phyloP scores from a whole-genome alignment of 1,139 yeast genomes.

The Saccharomyces hybrid region DNA sequence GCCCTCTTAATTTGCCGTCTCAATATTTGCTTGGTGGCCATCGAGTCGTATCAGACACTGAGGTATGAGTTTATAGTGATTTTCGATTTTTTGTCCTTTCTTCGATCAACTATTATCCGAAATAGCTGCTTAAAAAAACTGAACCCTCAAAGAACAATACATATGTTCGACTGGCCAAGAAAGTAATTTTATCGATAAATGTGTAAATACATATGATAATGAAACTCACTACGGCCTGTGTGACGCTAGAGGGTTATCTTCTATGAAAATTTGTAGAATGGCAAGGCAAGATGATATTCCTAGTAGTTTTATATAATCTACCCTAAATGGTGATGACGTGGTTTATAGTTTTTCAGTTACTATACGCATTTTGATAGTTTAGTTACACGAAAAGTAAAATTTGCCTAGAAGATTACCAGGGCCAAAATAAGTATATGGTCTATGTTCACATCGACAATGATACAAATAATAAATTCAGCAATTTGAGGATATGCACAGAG shows the following conservation, averaged over 20 bases:
- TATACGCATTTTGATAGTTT: not conserved
- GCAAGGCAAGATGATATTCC: not conserved
- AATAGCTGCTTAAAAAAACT: not conserved
- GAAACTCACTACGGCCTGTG: not conserved
- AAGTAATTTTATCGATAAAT: not conserved
- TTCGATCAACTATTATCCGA: not conserved
- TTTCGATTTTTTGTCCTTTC: not conserved
- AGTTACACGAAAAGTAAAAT: not conserved
- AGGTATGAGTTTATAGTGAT: not conserved
- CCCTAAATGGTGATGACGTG: not conserved
- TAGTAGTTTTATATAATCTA: not conserved
- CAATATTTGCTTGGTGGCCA: not conserved
- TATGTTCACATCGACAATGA: not conserved
- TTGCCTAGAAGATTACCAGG: not conserved
- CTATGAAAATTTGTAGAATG: not conserved
- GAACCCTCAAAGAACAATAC: not conserved
- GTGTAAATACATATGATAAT: not conserved
- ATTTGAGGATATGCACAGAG: not conserved
- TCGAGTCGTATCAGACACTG: not conserved
- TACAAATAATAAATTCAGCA: not conserved
- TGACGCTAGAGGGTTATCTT: not conserved
- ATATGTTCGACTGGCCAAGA: not conserved
- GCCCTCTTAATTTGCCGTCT: not conserved
- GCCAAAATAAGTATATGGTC: not conserved
- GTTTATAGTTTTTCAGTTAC: not conserved